Evolutionary conservation across 2,329 filamentous ascomycete species (phyloP), one percentile per base, ranked within the genome.

Genomic region (Xylaria multiplex): DNA sequence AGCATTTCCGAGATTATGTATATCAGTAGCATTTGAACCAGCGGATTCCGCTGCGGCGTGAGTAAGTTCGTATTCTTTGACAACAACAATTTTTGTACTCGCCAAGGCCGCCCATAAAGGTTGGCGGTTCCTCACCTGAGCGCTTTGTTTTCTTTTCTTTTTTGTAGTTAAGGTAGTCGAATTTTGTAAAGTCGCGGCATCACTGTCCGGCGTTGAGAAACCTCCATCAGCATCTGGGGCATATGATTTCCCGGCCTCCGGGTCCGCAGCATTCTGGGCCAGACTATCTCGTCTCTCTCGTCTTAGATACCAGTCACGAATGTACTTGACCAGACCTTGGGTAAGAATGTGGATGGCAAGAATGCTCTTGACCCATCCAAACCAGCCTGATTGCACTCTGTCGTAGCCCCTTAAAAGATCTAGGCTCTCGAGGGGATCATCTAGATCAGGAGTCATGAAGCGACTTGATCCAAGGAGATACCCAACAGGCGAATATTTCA

Each of bases 31-130:
- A 76, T 92, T 90, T 71, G 91, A 89, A 74, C 90, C 90, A 37
- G 87, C 88, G 57, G 89, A 90, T 79, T 93, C 91, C 62, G 88
- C 87, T 66, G 90, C 86, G 64, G 90, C 89, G 77, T 92, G 89
- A 71, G 92, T 95, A 77, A 96, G 87, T 80, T 93, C 91, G 73
- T 93, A 92, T 79, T 93, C 94, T 81, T 97, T 96, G 76, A 96
- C 90, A 81, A 97, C 93, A 73, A 96, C 95, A 77, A 97, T 94
- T 84, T 97, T 97, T 76, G 94, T 97, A 81, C 93, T 97, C 58
- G 94, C 94, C 73, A 97, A 87, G 54, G 94, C 94, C 70, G 94
- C 93, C 94, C 94, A 97, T 70, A 97, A 87, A 55, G 94, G 94
- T 81, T 97, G 94, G 76, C 93, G 90, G 77, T 93, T 92, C 78